phyloP scores from a whole-genome alignment of 306 rosid species.

The Sphenostylis stenocarpa region DNA sequence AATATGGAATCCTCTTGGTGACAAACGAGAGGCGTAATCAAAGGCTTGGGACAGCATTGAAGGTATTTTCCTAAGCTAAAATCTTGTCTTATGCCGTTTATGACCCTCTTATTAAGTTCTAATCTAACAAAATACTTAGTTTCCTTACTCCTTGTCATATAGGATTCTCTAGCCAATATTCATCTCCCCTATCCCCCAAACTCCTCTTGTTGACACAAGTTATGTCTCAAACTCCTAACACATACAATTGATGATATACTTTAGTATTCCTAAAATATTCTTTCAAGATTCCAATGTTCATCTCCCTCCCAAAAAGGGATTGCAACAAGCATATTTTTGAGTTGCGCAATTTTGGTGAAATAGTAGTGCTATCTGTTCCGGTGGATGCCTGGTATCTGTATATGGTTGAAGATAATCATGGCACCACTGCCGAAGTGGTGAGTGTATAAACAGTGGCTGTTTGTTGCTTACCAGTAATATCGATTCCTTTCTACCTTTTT shows the following conservation, averaged over 20 bases:
- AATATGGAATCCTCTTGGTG: slow-evolving; percentile 75
- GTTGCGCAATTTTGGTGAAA: neutral
- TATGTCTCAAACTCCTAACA: neutral
- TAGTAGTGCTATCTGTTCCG: too few species aligned
- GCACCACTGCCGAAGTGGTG: neutral
- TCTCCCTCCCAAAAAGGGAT: neutral
- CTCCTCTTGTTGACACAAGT: neutral
- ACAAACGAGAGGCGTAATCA: slow-evolving; percentile 65
- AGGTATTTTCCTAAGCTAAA: slow-evolving; percentile 50
- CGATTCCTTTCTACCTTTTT: neutral
- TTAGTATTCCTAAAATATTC: neutral
- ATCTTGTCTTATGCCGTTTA: neutral
- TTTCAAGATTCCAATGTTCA: neutral
- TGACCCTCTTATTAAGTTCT: neutral
- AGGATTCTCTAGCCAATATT: neutral
- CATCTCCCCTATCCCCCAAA: neutral
- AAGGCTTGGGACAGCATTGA: slow-evolving; percentile 86
- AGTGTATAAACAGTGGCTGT: neutral
- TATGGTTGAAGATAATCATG: neutral
- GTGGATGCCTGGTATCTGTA: neutral
- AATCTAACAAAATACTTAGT: neutral
- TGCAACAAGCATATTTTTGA: neutral
- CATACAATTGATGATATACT: neutral
- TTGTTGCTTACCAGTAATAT: neutral
- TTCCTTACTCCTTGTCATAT: neutral